These are phyloP conservation scores for Leccinum ochraceum DNA, from an alignment of 768 basidiomycete genomes.

Conservation along the genomic window DNA sequence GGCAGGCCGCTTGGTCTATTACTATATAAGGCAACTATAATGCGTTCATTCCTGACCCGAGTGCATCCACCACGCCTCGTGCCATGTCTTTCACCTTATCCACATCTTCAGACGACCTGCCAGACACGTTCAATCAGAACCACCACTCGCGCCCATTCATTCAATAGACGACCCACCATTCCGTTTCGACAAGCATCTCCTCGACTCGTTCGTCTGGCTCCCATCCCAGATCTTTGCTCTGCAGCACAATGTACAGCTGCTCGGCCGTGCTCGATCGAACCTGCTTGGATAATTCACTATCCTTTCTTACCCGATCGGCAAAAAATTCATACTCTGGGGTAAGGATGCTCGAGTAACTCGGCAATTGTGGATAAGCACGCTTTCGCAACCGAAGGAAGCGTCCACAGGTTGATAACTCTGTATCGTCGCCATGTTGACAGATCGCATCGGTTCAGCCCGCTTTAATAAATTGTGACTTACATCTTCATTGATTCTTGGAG, in stretches of 20 bases:
- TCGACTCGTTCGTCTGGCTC: constrained; percentile 65
- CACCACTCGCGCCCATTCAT: constrained; percentile 15
- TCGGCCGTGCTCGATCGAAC: constrained; percentile 82
- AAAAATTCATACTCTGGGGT: constrained; percentile 64
- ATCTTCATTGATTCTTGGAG: constrained; percentile 83
- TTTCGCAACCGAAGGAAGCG: constrained; percentile 45
- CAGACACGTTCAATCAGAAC: constrained; percentile 29
- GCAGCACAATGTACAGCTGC: constrained; percentile 74
- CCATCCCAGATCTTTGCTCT: constrained; percentile 63
- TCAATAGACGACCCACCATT: constrained; percentile 56
- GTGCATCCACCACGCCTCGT: constrained; percentile 40
- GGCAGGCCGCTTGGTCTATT: not conserved
- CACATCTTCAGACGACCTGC: constrained; percentile 51
- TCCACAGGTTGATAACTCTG: constrained; percentile 69
- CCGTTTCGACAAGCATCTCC: constrained; percentile 74
- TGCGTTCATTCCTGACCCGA: constrained; percentile 34
- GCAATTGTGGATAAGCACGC: constrained; percentile 47
- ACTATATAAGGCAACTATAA: constrained; percentile 16
- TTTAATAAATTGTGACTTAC: constrained; percentile 47
- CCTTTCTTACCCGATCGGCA: constrained; percentile 10
- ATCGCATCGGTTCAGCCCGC: constrained; percentile 12
- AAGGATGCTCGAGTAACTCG: constrained; percentile 74
- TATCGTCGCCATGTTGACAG: constrained; percentile 13
- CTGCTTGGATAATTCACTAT: constrained; percentile 39
- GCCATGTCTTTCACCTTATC: constrained; percentile 41